These are phyloP conservation scores for Caryopteris hybrid DNA, from an alignment of 305 asterid genomes.

Conservation along the genomic window DNA sequence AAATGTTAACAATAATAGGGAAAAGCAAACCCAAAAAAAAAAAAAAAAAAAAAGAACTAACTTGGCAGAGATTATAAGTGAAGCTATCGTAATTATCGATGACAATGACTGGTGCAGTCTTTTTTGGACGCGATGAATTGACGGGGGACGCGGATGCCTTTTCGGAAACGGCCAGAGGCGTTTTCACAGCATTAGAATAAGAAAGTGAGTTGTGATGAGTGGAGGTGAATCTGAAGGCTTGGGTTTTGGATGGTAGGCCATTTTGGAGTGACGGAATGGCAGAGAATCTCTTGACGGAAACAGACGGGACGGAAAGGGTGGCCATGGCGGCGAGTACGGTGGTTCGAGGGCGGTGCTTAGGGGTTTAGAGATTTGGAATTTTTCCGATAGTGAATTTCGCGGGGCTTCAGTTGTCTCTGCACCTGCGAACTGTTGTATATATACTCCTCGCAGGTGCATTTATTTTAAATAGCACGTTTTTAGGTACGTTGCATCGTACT, in stretches of 20 bases:
- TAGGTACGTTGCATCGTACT: too few relatives aligned
- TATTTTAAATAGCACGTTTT: too few relatives aligned
- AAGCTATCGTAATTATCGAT: constrained; percentile 95
- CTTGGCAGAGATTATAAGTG: constrained; percentile 97
- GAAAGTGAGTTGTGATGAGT: constrained; percentile 6
- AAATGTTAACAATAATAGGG: background rate
- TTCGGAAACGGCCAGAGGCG: constrained; percentile 30
- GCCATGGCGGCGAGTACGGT: constrained; percentile 29
- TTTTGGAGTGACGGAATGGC: constrained; percentile 9
- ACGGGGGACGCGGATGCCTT: constrained; percentile 16
- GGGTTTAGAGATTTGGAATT: constrained; percentile 2
- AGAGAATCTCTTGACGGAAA: constrained; percentile 15
- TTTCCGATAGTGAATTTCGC: background rate
- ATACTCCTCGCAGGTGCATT: too few relatives aligned
- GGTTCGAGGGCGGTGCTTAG: background rate
- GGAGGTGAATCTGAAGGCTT: constrained; percentile 24
- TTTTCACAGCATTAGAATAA: constrained; percentile 8
- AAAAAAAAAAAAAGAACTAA: constrained; percentile 14
- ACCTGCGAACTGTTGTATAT: too few relatives aligned
- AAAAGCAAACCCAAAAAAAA: too few relatives aligned
- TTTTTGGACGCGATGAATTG: constrained; percentile 24
- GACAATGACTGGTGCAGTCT: constrained; percentile 51
- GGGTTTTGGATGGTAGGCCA: constrained; percentile 3
- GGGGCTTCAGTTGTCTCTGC: background rate
- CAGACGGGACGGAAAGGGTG: constrained; percentile 16